Base-by-base conservation (phyloP, 768 basidiomycete genomes). In the Agaricus blazei region DNA sequence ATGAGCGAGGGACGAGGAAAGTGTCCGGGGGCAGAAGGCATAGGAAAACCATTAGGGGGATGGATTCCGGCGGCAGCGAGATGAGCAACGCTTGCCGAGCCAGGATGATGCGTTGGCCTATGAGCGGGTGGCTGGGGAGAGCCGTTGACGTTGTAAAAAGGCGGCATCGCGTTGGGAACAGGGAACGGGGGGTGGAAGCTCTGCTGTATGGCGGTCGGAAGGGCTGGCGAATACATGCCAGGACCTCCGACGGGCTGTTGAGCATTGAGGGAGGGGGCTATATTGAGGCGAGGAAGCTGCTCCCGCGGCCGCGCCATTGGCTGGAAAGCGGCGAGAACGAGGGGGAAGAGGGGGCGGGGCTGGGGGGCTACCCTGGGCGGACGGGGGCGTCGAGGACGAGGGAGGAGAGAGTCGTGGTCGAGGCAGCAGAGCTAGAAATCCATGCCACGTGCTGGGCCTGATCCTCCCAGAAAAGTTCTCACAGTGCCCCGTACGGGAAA, bases 221-320 rank as follows among this genome's bases (percentile, higher is more conserved):
- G 68, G 43, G 77, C 80, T 6, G 88, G 86, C 5, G 88, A 87
- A 67, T 76, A 88, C 60, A 86, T 68, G 49, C 74, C 73, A 59
- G 76, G 80, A 62, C 62, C 65, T 63, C 62, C 64, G 56, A 70
- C 64, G 19, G 80, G 82, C 63, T 83, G 87, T 60, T 84, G 87
- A 60, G 78, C 67, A 65, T 68, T 72, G 62, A 85, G 73, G 46
- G 72, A 66, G 27, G 79, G 76, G 4, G 80, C 79, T 42, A 88
- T 79, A 63, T 73, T 78, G 53, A 90, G 79, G 49, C 81, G 74
- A 9, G 80, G 78, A 38, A 82, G 76, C 56, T 72, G 78, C 56
- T 80, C 80, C 65, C 77, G 76, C 51, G 70, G 72, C 59, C 75
- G 75, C 27, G 76, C 66, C 70, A 76, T 73, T 59, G 65, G 60